phyloP scores from a whole-genome alignment of 768 basidiomycete genomes.

The Mycena rebaudengoi region DNA sequence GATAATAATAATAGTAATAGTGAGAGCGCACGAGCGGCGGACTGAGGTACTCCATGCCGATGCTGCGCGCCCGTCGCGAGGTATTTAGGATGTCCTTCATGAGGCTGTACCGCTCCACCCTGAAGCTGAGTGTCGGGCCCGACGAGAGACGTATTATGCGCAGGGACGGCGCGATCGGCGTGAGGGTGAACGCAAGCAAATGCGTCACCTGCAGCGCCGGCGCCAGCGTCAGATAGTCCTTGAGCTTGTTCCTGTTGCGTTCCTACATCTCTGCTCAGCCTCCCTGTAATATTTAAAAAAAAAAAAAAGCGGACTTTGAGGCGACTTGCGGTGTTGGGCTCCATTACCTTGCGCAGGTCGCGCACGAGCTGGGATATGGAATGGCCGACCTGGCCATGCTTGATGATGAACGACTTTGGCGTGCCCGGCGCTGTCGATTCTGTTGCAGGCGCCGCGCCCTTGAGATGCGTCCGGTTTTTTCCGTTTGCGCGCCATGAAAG shows the following conservation, averaged over 20 bases:
- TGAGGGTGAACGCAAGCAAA: conserved; percentile 90
- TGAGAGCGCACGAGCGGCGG: conserved; percentile 80
- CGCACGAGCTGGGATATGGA: conserved; percentile 90
- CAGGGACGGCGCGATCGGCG: conserved; percentile 84
- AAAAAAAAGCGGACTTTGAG: conserved; percentile 67
- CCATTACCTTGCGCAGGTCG: conserved; percentile 95
- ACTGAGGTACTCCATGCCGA: conserved; percentile 90
- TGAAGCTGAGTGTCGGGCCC: conserved; percentile 94
- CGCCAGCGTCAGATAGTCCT: conserved; percentile 93
- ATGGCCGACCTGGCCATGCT: conserved; percentile 91
- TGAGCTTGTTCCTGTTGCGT: conserved; percentile 87
- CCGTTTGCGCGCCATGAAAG: conserved; percentile 72
- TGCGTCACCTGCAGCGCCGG: conserved; percentile 93
- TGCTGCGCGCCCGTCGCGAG: conserved; percentile 72
- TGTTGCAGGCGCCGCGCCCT: conserved; percentile 52
- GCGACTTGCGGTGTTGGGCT: conserved; percentile 95
- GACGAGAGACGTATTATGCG: conserved; percentile 87
- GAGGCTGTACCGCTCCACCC: conserved; percentile 91
- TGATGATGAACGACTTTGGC: conserved; percentile 96
- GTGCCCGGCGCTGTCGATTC: conserved; percentile 44
- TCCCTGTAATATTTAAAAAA: not conserved
- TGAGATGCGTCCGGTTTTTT: conserved; percentile 87
- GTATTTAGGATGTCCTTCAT: conserved; percentile 82
- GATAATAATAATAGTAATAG: not conserved
- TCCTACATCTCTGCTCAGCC: conserved; percentile 63